These are phyloP conservation scores for Elsinoe australis DNA, from an alignment of 2,329 filamentous ascomycete species.

Conservation along the genomic window DNA sequence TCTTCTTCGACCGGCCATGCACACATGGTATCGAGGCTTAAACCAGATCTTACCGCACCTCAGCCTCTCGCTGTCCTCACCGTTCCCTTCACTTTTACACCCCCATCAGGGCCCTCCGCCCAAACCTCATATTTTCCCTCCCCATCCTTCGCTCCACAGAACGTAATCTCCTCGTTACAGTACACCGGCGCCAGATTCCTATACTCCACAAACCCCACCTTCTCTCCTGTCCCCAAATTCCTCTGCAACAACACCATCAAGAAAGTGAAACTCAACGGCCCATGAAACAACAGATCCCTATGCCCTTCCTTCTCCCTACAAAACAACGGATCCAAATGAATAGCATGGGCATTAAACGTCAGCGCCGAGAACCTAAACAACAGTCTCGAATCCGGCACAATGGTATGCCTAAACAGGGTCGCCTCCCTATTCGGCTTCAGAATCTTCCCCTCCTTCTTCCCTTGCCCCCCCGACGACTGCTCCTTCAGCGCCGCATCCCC, in stretches of 20 bases:
- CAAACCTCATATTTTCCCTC: constrained; percentile 36
- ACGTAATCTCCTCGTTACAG: constrained; percentile 58
- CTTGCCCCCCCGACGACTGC: too few species aligned
- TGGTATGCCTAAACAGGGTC: constrained; percentile 46
- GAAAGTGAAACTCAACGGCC: constrained; percentile 70
- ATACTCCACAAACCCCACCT: constrained; percentile 60
- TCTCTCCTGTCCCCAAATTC: constrained; percentile 40
- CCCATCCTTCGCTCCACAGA: constrained; percentile 55
- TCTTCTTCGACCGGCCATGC: too few species aligned
- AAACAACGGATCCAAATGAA: constrained; percentile 74
- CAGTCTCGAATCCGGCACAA: constrained; percentile 61
- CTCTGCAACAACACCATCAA: constrained; percentile 61
- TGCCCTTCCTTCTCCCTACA: constrained; percentile 66
- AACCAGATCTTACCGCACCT: not conserved
- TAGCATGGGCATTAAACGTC: constrained; percentile 84
- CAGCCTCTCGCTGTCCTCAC: constrained; percentile 24
- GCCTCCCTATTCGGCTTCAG: constrained; percentile 43
- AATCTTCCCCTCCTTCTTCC: too few species aligned
- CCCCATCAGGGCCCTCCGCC: constrained; percentile 36
- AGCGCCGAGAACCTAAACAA: constrained; percentile 88
- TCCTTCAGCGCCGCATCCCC: constrained; percentile 26
- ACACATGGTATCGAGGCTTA: too few species aligned
- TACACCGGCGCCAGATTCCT: constrained; percentile 76
- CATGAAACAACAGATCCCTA: constrained; percentile 71
- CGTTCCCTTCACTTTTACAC: constrained; percentile 40